Base-by-base conservation (phyloP, 345 rosid genomes). In the Brassica cretica region DNA sequence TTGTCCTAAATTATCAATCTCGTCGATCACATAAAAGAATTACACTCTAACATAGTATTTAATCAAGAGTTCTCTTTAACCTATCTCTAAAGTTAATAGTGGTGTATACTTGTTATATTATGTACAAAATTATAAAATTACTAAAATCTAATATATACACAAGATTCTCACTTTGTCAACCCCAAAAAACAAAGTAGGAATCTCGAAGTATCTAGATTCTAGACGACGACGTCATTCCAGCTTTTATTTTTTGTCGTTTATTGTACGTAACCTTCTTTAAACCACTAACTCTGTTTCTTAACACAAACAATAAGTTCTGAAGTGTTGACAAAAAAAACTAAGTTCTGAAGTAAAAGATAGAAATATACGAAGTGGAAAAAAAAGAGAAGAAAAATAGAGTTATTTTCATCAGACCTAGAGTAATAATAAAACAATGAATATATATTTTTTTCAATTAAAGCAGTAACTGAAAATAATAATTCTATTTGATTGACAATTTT, bases 151-250 rank as follows among this genome's bases (percentile, higher is more conserved):
- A 67, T 53, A 53, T 37, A 33, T 8, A 41, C 49, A 65, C 76
- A 65, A 80, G 83, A 80, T 75, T 75, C 83, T 41, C 3, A 29
- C 14, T 74, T 53, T 79, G 75, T 55, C 75, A 79, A 74, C 61
- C 74, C 15, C 12, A 12, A 68, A 73, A 14, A 46, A 67, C 74
- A 74, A 63, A 74, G 66, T 62, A 61, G 82, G 80, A 80, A 80
- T 80, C 80, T 70, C 59, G 25, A 68, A 63, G 37, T 10, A 61
- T 6, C 24, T 27, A 24, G 64, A 35, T 5, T 6, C 24, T 27
- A 24, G 64, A 35, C 8, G 73, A 74, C 82, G 19, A 51, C 56
- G 75, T 79, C 82, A 69, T 63, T 41, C 71, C 51, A 62, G 69
- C 49, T 79, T 49, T 37, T 21, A 24, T 3, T 0, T 27, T 49